Percentiles rank a stretch among this genome's conserved stretches.
These are phyloP conservation scores for Coniochaeta sp. DNA, from an alignment of 2,329 filamentous ascomycete genomes.

Conservation along the genomic window DNA sequence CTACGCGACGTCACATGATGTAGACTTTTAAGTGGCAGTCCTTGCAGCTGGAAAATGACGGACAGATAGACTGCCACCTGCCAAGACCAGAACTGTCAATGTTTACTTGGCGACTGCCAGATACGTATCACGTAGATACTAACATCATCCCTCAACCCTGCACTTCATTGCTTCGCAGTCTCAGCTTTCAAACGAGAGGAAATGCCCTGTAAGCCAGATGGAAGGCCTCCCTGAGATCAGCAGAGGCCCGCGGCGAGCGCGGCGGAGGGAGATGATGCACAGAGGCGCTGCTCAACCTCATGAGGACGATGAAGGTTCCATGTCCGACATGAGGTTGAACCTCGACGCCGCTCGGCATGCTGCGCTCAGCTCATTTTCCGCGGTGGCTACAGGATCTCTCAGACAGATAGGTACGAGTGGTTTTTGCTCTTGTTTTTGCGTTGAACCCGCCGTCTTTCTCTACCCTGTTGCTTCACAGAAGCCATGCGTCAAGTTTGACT, in stretches of 20 bases:
- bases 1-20: neutral
- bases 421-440: neutral
- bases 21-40: neutral
- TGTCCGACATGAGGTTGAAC: conserved; percentile 1
- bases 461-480: neutral
- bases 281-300: neutral
- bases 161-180: neutral
- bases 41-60: neutral
- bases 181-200: neutral
- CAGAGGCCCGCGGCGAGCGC: conserved; percentile 8
- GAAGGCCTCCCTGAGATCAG: conserved; percentile 4
- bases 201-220: conserved; percentile 1
- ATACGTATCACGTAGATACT: neutral
- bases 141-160: neutral
- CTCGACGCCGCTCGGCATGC: conserved; percentile 1
- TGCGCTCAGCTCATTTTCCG: neutral
- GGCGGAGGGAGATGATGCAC: neutral
- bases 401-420: neutral
- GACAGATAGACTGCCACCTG: neutral
- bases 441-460: neutral
- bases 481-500: neutral
- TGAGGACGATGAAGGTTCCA: conserved; percentile 1
- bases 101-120: neutral
- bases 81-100: neutral
- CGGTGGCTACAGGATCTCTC: neutral